Evolutionary conservation across 2,329 filamentous ascomycete species (phyloP).

Genomic region (Colletotrichum euphorbiae): DNA sequence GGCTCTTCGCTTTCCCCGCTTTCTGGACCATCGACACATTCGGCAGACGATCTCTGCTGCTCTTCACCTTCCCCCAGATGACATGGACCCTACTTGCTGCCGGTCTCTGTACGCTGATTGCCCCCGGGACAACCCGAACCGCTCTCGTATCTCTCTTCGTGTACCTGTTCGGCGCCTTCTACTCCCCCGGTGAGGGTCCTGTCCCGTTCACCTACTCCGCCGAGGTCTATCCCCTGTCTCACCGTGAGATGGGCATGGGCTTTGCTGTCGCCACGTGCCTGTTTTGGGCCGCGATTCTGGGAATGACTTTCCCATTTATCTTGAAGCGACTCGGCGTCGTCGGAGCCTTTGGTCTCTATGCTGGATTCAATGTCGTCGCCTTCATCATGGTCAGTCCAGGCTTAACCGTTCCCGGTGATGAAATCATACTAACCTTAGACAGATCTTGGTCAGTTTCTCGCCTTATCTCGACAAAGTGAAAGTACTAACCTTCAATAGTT

Average conservation of each 20-base stretch:
- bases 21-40: slow-evolving; percentile 64
- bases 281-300: slow-evolving; percentile 69
- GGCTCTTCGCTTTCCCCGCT: slow-evolving; percentile 68
- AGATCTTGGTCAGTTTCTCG: too few relatives aligned
- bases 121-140: slow-evolving; percentile 45
- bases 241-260: slow-evolving; percentile 78
- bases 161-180: slow-evolving; percentile 46
- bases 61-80: slow-evolving; percentile 71
- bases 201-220: slow-evolving; percentile 77
- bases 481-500: slow-evolving; percentile 51
- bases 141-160: slow-evolving; percentile 62
- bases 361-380: slow-evolving; percentile 66
- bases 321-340: slow-evolving; percentile 55
- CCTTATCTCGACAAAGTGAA: too few relatives aligned
- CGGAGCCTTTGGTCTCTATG: slow-evolving; percentile 63
- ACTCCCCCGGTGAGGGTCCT: slow-evolving; percentile 65
- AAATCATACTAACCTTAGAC: too few relatives aligned
- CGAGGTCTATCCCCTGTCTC: slow-evolving; percentile 77
- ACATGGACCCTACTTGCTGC: slow-evolving; percentile 68
- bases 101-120: slow-evolving; percentile 65
- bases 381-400: slow-evolving; percentile 59
- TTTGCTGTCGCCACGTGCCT: slow-evolving; percentile 76
- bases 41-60: slow-evolving; percentile 64
- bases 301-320: slow-evolving; percentile 73
- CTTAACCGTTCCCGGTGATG: too few relatives aligned